Conservation (phyloP, 768 basidiomycete species). For the Collybia mongolica region DNA sequence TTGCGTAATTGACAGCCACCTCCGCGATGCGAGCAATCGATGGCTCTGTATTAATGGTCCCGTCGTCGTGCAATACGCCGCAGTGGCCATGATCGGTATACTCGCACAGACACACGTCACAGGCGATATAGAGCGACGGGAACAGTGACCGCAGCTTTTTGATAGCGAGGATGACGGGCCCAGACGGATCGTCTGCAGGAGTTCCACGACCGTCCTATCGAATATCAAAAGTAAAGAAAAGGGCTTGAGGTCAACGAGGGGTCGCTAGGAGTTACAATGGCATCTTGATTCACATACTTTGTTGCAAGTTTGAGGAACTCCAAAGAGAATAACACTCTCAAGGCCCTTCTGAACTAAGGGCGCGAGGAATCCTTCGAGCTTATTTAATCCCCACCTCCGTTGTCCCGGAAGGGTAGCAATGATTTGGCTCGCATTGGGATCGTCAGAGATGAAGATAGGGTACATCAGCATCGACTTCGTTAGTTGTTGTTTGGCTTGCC, state of each 20-base stretch:
- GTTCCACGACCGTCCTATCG: constrained; percentile 78
- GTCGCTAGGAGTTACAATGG: not conserved
- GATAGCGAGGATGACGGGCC: constrained; percentile 95
- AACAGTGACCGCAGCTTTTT: constrained; percentile 72
- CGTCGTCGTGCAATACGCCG: constrained; percentile 72
- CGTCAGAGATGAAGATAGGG: constrained; percentile 97
- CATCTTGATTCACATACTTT: constrained; percentile 51
- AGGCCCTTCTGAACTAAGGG: constrained; percentile 91
- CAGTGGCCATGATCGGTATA: constrained; percentile 99
- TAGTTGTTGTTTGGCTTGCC: constrained; percentile 79
- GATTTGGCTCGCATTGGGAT: constrained; percentile 77
- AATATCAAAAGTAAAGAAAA: not conserved
- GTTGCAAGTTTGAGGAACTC: constrained; percentile 76
- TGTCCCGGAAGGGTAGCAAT: constrained; percentile 85
- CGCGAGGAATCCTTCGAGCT: constrained; percentile 80
- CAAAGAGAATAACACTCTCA: constrained; percentile 90
- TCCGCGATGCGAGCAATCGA: constrained; percentile 89
- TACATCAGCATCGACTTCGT: constrained; percentile 98
- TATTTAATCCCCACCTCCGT: constrained; percentile 93
- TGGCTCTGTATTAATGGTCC: constrained; percentile 72
- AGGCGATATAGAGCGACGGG: constrained; percentile 85
- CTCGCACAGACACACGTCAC: constrained; percentile 99
- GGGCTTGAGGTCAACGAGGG: not conserved
- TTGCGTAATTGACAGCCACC: constrained; percentile 89
- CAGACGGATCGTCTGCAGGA: constrained; percentile 85